phyloP scores from a whole-genome alignment of 73 alveolate genomes.

The Effrenium voratum region DNA sequence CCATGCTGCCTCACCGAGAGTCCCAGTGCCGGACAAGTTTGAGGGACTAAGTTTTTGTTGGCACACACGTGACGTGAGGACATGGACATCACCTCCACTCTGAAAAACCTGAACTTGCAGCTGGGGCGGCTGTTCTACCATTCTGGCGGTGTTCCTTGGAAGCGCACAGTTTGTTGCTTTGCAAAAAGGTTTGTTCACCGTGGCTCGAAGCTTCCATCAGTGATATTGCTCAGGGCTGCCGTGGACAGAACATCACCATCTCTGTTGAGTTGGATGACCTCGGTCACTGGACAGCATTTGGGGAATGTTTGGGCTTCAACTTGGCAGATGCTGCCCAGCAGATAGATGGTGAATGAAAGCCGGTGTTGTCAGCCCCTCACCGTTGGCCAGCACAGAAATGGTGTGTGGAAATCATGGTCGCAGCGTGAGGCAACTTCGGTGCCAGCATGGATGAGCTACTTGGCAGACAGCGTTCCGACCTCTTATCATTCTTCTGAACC shows the following conservation, averaged over 20 bases:
- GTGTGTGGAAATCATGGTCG: too few species aligned
- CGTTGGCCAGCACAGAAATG: too few species aligned
- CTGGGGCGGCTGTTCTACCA: conserved; percentile 76
- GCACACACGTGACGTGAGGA: too few species aligned
- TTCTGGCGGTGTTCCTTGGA: conserved; percentile 38
- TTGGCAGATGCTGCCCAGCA: too few species aligned
- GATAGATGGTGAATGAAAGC: too few species aligned
- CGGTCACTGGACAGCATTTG: background rate
- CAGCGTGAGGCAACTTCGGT: conserved; percentile 67
- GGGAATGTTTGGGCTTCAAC: too few species aligned
- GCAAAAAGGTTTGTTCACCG: too few species aligned
- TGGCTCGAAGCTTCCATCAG: too few species aligned
- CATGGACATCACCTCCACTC: conserved; percentile 78
- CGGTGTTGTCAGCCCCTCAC: too few species aligned
- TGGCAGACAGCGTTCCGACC: background rate
- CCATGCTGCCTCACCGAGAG: too few species aligned
- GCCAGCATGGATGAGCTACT: conserved; percentile 59
- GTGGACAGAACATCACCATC: conserved; percentile 54
- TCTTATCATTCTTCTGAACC: background rate
- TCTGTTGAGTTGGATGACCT: conserved; percentile 57
- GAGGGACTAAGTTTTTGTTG: too few species aligned
- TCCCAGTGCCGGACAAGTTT: too few species aligned
- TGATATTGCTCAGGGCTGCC: background rate
- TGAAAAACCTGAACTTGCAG: conserved; percentile 66
- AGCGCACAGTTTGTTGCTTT: background rate